Evolutionary conservation across 192 early-diverging fungal species (phyloP), one percentile per base, ranked within the genome.

Genomic region (Chytriomyces hyalinus): DNA sequence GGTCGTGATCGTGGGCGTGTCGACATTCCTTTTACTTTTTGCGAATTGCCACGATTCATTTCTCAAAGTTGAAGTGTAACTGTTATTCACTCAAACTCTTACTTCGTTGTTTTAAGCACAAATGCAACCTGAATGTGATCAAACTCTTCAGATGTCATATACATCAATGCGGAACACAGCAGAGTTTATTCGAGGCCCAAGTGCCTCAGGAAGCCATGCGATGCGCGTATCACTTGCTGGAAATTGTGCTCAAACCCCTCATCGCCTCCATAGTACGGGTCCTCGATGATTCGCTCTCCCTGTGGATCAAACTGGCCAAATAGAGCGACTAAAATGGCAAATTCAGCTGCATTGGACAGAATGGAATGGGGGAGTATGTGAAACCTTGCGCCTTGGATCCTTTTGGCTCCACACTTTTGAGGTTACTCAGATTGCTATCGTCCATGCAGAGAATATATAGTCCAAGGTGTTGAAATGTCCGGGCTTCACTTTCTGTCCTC

Each of bases 391-490:
- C 59, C 15, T 61, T 82, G 36, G 80, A 80, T 0, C 80, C 80
- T 48, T 66, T 60, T 0, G 89, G 87, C 77, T 82, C 73, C 43
- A 83, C 73, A 1, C 62, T 75, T 76, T 86, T 79, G 50, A 93
- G 70, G 76, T 94, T 87, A 5, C 73, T 49, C 45, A 95, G 78
- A 80, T 96, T 96, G 64, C 87, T 85, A 49, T 91, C 84, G 75
- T 98, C 97, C 95, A 97, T 97, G 81, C 94, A 95, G 24, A 99
- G 86, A 63, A n/a, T n/a, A 99, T 91, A 68, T 93, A 92, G 70
- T 96, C 92, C 65, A 94, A 99, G 4, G 82, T 51, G 3, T 66
- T 47, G 81, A 93, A 97, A 75, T 99, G 91, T 0, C 70, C 61
- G 7, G 71, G 73, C n/a, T n/a, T 65, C 61, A 97, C 89, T 75